Percentiles rank a stretch among this genome's conserved stretches.
Evolutionary conservation across 108 stramenopile genomes (phyloP).

Genomic region (Aureococcus anophagefferens): DNA sequence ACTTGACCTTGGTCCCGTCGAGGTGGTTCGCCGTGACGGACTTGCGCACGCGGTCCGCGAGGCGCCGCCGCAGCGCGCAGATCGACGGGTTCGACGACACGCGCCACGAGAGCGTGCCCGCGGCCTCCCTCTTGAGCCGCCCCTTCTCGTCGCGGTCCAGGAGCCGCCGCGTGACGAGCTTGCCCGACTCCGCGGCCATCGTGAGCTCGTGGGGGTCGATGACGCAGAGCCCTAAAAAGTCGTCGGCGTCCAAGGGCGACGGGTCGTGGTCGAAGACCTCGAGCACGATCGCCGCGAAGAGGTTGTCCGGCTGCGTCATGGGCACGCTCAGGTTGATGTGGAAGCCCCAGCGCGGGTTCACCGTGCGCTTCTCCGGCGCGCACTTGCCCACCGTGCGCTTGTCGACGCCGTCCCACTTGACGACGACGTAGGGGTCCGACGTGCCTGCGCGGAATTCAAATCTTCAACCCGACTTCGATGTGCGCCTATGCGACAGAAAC

Average conservation of each 20-base stretch:
- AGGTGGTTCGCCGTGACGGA: neutral
- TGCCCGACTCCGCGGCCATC: neutral
- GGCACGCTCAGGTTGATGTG: neutral
- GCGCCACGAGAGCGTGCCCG: neutral
- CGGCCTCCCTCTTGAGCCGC: neutral
- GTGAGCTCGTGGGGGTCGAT: neutral
- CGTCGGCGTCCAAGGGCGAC: neutral
- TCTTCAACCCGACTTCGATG: too few species aligned
- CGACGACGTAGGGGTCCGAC: neutral
- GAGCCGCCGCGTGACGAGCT: too few species aligned
- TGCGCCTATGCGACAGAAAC: too few species aligned
- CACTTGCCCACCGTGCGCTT: neutral
- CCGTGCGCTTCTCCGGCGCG: neutral
- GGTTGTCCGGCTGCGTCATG: neutral
- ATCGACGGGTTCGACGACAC: neutral
- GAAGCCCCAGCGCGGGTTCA: neutral
- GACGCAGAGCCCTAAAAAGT: neutral
- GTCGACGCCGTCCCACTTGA: neutral
- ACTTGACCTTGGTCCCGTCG: neutral
- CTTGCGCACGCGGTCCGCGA: neutral
- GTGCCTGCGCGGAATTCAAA: too few species aligned
- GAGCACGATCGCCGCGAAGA: neutral
- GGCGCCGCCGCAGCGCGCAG: neutral
- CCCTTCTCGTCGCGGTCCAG: too few species aligned
- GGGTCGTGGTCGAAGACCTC: neutral